Evolutionary conservation across 1,284 basidiomycete genomes (phyloP).

Genomic region (Cryptococcus depauperatus): DNA sequence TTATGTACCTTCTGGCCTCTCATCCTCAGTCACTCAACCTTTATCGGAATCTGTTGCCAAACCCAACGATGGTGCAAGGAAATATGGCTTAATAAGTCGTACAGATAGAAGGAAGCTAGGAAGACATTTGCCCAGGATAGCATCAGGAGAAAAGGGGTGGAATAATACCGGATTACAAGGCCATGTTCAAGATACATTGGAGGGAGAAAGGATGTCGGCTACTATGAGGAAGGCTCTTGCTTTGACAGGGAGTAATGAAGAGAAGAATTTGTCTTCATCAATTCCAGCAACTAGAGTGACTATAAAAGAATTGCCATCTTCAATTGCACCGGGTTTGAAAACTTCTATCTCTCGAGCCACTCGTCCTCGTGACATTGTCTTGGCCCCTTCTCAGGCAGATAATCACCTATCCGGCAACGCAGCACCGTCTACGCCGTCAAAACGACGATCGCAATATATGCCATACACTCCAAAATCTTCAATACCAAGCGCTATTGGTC

Average conservation of each 20-base stretch:
- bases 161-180: conserved; percentile 20
- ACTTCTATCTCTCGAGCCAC: conserved; percentile 5
- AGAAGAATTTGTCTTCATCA: conserved; percentile 10
- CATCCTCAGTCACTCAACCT: conserved; percentile 4
- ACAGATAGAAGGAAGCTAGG: conserved; percentile 41
- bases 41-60: conserved; percentile 4
- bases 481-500: conserved; percentile 10
- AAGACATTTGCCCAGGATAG: conserved; percentile 44
- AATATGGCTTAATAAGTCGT: conserved; percentile 36
- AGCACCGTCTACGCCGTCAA: conserved; percentile 19
- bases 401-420: conserved; percentile 15
- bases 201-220: conserved; percentile 17
- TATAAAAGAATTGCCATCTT: conserved; percentile 1
- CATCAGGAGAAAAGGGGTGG: conserved; percentile 42
- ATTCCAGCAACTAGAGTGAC: not conserved
- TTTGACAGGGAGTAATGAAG: not conserved
- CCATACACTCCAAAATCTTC: conserved; percentile 21
- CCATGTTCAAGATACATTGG: conserved; percentile 11
- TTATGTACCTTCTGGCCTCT: conserved; percentile 26
- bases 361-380: conserved; percentile 14
- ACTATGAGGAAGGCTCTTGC: conserved; percentile 18
- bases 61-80: conserved; percentile 16
- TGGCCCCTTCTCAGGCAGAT: conserved; percentile 21
- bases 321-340: not conserved
- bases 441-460: conserved; percentile 23